These are phyloP conservation scores for Aspergillus nanangensis DNA, from an alignment of 495 filamentous ascomycete species.

Conservation along the genomic window DNA sequence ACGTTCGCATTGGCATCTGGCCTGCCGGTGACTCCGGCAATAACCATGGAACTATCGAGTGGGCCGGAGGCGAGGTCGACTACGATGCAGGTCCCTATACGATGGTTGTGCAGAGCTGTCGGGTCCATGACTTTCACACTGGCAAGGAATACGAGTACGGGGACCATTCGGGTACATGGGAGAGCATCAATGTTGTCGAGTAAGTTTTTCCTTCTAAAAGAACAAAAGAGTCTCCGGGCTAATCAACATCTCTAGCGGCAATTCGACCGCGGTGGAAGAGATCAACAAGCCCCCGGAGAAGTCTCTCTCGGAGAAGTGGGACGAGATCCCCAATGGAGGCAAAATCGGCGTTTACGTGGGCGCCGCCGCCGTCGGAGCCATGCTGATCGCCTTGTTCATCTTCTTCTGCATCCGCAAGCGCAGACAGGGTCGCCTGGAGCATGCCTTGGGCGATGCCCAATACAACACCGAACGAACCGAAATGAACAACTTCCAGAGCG, in stretches of 20 bases:
- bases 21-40: conserved; percentile 75
- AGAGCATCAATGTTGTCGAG: conserved; percentile 66
- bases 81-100: conserved; percentile 70
- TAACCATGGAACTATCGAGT: conserved; percentile 55
- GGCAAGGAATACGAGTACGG: conserved; percentile 65
- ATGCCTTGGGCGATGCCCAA: conserved; percentile 49
- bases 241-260: conserved; percentile 46
- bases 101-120: conserved; percentile 68
- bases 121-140: conserved; percentile 61
- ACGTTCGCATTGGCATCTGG: conserved; percentile 83
- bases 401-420: conserved; percentile 67
- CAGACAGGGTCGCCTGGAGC: conserved; percentile 59
- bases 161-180: conserved; percentile 60
- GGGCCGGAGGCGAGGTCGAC: conserved; percentile 77
- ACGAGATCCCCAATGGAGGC: conserved; percentile 44
- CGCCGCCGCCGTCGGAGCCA: conserved; percentile 46
- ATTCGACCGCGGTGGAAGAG: conserved; percentile 50
- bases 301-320: conserved; percentile 52
- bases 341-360: conserved; percentile 58
- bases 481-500: conserved; percentile 50
- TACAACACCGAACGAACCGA: conserved; percentile 59
- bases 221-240: too few species aligned
- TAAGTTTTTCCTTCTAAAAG: conserved; percentile 44
- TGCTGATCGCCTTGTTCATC: conserved; percentile 41
- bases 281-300: conserved; percentile 32